A percentile compares a stretch with the other conserved stretches of the same genome.
Evolutionary conservation across 169 alveolate genomes (phyloP).

Genomic region (Eimeria mitis): DNA sequence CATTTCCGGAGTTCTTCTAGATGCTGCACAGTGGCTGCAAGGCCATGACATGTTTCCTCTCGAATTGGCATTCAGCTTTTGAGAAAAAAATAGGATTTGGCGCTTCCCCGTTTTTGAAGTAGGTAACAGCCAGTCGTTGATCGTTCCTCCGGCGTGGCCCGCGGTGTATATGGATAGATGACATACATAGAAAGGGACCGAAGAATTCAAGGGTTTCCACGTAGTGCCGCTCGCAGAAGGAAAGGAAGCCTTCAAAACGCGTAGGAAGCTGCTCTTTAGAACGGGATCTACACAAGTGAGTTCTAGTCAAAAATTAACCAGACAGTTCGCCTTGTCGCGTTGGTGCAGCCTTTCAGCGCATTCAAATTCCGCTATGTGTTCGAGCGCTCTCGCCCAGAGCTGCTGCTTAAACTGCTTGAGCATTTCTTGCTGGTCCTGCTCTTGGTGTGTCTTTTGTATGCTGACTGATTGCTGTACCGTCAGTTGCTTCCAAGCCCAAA

Average conservation of each 20-base stretch:
- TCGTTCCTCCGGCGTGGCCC: too few species aligned
- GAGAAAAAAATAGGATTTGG: too few species aligned
- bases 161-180: not conserved
- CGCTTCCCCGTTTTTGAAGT: too few species aligned
- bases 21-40: too few species aligned
- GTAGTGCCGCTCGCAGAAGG: not conserved
- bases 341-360: not conserved
- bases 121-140: too few species aligned
- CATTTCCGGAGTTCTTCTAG: too few species aligned
- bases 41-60: too few species aligned
- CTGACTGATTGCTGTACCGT: too few species aligned
- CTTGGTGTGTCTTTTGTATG: not conserved
- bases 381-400: constrained; percentile 25
- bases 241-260: not conserved
- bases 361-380: constrained; percentile 12
- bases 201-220: not conserved
- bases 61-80: too few species aligned
- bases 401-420: constrained; percentile 2
- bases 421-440: not conserved
- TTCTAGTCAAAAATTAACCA: not conserved
- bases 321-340: not conserved
- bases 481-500: not conserved
- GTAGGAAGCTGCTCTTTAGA: not conserved
- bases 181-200: not conserved
- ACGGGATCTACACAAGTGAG: too few species aligned